Evolutionary conservation across 164 flowering plant genomes (phyloP).

Genomic region (Magnolia sinica): DNA sequence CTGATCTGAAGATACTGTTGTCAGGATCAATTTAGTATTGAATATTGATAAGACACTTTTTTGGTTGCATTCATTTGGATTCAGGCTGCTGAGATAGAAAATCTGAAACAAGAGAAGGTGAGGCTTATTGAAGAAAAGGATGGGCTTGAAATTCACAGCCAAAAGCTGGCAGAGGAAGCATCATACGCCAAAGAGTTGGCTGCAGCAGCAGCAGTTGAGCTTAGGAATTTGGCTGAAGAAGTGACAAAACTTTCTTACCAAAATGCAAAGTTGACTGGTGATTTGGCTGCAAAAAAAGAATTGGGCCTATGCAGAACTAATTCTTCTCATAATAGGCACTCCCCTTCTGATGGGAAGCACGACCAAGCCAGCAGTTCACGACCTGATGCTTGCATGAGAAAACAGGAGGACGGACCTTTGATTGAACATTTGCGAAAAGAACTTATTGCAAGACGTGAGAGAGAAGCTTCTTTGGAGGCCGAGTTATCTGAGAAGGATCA

Average conservation of each 20-base stretch:
- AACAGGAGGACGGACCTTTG: conserved; percentile 27
- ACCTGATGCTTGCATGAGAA: conserved; percentile 29
- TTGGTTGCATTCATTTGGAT: background rate
- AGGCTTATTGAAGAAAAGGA: conserved; percentile 62
- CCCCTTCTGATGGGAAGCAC: conserved; percentile 28
- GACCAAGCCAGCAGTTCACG: conserved; percentile 18
- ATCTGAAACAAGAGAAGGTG: conserved; percentile 58
- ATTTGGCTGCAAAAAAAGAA: conserved; percentile 52
- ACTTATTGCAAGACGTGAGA: conserved; percentile 41
- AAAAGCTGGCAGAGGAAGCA: conserved; percentile 79
- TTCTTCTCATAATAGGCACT: conserved; percentile 32
- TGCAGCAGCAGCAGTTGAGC: conserved; percentile 86
- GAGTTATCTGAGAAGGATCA: conserved; percentile 52
- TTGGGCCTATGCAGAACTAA: conserved; percentile 23
- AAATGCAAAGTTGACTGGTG: conserved; percentile 65
- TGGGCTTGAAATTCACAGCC: conserved; percentile 56
- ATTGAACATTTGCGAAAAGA: conserved; percentile 53
- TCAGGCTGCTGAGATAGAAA: conserved; percentile 74
- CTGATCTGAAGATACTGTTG: background rate
- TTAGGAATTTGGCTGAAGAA: conserved; percentile 78
- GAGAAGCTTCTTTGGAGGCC: conserved; percentile 55
- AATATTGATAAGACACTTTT: background rate
- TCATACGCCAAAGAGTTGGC: conserved; percentile 91
- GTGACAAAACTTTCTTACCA: conserved; percentile 75
- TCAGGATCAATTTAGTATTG: background rate